Percentiles rank a stretch among this genome's conserved stretches.
Conservation (phyloP, 208 protist species). For the Jaenimonas drosophilae region DNA sequence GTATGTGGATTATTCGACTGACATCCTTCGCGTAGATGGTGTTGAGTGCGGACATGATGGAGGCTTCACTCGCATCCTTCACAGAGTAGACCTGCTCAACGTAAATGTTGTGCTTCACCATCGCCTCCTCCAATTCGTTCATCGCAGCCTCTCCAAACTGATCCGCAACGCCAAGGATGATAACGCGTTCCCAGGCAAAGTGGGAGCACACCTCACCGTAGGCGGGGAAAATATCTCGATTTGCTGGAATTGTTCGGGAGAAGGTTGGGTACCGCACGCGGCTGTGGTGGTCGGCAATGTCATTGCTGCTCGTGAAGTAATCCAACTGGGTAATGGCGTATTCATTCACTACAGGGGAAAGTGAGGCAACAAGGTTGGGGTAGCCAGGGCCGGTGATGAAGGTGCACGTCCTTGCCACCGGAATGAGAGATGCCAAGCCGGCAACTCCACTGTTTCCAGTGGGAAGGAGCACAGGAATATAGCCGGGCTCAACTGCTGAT, state of each 20-base stretch:
- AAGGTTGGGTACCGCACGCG: slow-evolving; percentile 71
- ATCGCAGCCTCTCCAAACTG: slow-evolving; percentile 39
- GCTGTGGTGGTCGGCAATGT: slow-evolving; percentile 36
- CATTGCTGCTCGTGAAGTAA: slow-evolving; percentile 51
- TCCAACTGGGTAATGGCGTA: slow-evolving; percentile 66
- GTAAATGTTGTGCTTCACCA: slow-evolving; percentile 54
- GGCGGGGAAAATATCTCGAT: slow-evolving; percentile 39
- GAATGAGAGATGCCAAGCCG: slow-evolving; percentile 55
- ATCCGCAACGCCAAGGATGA: slow-evolving; percentile 51
- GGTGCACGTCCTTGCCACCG: slow-evolving; percentile 51
- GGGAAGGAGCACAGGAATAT: slow-evolving; percentile 48
- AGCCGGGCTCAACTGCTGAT: slow-evolving; percentile 9
- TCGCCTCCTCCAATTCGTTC: slow-evolving; percentile 26
- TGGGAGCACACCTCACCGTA: slow-evolving; percentile 51
- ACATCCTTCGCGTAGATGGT: slow-evolving; percentile 60
- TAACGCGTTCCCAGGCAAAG: slow-evolving; percentile 79
- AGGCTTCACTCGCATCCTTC: slow-evolving; percentile 11
- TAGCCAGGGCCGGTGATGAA: slow-evolving; percentile 58
- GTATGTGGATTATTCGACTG: slow-evolving; percentile 46
- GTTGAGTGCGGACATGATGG: slow-evolving; percentile 28
- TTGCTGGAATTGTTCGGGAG: slow-evolving; percentile 46
- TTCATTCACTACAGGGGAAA: slow-evolving; percentile 75
- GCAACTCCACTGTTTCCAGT: slow-evolving; percentile 55
- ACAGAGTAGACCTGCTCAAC: slow-evolving; percentile 58
- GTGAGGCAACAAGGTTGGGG: slow-evolving; percentile 27